Percentiles rank a stretch among this genome's conserved stretches.
Conservation (phyloP, 1,284 basidiomycete genomes). For the Tetrapyrgos nigripes region DNA sequence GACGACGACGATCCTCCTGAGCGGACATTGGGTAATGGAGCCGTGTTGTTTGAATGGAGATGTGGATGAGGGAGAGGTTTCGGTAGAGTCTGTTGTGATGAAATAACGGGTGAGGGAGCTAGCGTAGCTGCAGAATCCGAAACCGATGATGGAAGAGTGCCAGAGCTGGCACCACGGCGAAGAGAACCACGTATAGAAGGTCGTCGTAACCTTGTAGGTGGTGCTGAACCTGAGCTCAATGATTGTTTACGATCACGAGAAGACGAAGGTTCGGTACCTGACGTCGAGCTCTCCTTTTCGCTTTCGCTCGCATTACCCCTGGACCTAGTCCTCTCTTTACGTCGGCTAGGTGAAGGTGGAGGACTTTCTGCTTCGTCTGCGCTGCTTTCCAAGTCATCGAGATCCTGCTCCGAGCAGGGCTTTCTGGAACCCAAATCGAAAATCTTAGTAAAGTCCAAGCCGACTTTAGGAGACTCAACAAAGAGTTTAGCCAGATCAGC, state of each 20-base stretch:
- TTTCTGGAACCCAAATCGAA: conserved; percentile 59
- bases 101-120: conserved; percentile 24
- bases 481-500: conserved; percentile 69
- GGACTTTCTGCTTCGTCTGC: conserved; percentile 23
- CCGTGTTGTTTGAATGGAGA: conserved; percentile 26
- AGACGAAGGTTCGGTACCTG: conserved; percentile 6
- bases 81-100: conserved; percentile 23
- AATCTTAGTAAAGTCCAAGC: conserved; percentile 75
- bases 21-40: conserved; percentile 20
- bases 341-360: conserved; percentile 46
- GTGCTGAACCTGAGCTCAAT: conserved; percentile 20
- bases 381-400: conserved; percentile 6
- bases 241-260: conserved; percentile 6
- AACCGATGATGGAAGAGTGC: conserved; percentile 26
- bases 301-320: conserved; percentile 24
- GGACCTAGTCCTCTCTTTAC: conserved; percentile 36
- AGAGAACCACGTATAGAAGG: conserved; percentile 47
- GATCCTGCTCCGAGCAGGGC: conserved; percentile 13
- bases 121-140: conserved; percentile 29
- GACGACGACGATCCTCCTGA: background rate
- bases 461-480: conserved; percentile 66
- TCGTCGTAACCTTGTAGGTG: conserved; percentile 47
- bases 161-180: conserved; percentile 24
- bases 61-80: conserved; percentile 49
- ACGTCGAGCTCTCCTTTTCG: conserved; percentile 18